phyloP scores from a whole-genome alignment of 345 rosid species.

The Barbarea vulgaris region DNA sequence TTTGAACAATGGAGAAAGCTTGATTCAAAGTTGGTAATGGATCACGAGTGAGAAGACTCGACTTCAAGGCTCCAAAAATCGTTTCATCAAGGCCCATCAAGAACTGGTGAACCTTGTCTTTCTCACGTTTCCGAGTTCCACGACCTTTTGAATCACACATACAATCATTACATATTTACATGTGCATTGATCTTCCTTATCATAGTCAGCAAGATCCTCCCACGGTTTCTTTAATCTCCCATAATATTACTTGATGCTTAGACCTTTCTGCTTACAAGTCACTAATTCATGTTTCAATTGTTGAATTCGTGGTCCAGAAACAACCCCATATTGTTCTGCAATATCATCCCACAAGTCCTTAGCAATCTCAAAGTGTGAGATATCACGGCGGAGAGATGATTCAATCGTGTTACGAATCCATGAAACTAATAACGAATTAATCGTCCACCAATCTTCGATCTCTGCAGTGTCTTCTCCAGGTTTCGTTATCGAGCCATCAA shows the following conservation, averaged over 20 bases:
- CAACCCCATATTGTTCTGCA: background rate
- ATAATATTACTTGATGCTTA: background rate
- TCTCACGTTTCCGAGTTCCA: background rate
- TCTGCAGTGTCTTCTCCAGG: background rate
- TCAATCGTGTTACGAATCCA: background rate
- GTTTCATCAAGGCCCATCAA: background rate
- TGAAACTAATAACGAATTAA: background rate
- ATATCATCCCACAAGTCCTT: background rate
- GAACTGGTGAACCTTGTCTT: background rate
- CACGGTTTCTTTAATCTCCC: background rate
- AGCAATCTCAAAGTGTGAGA: background rate
- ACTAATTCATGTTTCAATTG: background rate
- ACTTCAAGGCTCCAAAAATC: background rate
- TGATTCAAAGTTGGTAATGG: background rate
- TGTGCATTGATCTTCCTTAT: background rate
- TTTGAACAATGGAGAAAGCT: background rate
- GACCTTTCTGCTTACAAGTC: background rate
- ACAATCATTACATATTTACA: background rate
- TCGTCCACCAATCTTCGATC: background rate
- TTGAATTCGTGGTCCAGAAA: background rate
- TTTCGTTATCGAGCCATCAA: background rate
- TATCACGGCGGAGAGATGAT: rapidly evolving
- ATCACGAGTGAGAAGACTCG: background rate
- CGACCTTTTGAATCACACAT: background rate
- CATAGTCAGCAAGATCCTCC: background rate